Evolutionary conservation across 805 yeast species (phyloP).

Genomic region (Vanderwaltozyma tropicalis): DNA sequence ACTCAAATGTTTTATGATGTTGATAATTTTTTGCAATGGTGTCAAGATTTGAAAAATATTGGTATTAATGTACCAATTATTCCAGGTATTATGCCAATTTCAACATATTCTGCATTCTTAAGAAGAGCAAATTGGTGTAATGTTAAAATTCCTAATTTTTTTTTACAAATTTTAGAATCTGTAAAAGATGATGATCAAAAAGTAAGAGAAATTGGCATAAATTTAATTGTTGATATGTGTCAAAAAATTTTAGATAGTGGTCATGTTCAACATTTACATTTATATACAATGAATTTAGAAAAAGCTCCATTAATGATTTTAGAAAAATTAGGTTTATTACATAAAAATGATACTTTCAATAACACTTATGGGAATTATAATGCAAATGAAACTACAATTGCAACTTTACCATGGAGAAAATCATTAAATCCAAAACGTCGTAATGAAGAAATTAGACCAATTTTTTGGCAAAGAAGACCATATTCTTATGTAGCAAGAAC

Average conservation of each 20-base stretch:
- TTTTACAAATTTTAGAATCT: constrained; percentile 61
- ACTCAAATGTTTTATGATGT: constrained; percentile 97
- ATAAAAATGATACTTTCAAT: constrained; percentile 27
- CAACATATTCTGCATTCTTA: constrained; percentile 85
- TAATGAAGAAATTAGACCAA: constrained; percentile 81
- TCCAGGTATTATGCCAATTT: constrained; percentile 98
- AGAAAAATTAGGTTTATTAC: constrained; percentile 55
- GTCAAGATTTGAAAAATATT: constrained; percentile 49
- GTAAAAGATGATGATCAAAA: constrained; percentile 82
- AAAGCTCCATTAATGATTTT: constrained; percentile 81
- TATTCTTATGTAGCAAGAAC: constrained; percentile 83
- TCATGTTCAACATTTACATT: constrained; percentile 74
- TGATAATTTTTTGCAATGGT: constrained; percentile 79
- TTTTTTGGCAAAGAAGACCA: constrained; percentile 92
- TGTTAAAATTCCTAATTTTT: constrained; percentile 65
- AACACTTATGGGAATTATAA: constrained; percentile 6
- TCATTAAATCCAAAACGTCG: constrained; percentile 72
- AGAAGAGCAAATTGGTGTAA: constrained; percentile 95
- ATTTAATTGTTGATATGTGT: constrained; percentile 79
- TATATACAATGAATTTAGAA: constrained; percentile 96
- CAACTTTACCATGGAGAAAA: constrained; percentile 75
- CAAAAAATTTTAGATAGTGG: constrained; percentile 58
- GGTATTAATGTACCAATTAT: constrained; percentile 82
- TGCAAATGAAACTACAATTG: constrained; percentile 1
- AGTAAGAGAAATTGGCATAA: constrained; percentile 79